Base-by-base conservation (phyloP, 352 stramenopile species). In the Phytopythium litorale region DNA sequence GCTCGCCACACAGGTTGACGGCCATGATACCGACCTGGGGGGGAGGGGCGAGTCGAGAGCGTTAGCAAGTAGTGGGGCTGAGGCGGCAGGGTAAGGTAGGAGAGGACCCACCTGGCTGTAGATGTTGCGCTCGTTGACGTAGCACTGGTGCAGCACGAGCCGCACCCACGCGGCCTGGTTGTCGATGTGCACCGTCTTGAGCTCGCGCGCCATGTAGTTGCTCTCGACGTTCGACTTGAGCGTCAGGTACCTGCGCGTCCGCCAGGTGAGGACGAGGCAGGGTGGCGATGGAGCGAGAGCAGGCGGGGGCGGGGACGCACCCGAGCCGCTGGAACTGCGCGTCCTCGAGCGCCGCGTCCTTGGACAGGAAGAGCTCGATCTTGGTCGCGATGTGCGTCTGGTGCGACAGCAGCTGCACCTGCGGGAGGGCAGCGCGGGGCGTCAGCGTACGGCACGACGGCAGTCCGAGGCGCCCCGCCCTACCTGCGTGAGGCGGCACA, bases 131-230 rank as follows among this genome's bases (percentile, higher is more conserved):
- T 91, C 72, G 60, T 97, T 98, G 37, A 88, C 68, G 63, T 97
- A 90, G 67, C 88, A 97, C 48, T 84, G 66, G 59, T 98, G 90
- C 33, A 97, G 73, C n/a, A 92, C 65, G 33, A 98, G 72, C 70
- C 96, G 96, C 32, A 98, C 60, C 35, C 95, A 92, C 28, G 68
- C 71, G 15, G 87, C 84, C 38, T 90, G 75, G 52, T 91, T 82
- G 65, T 96, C 81, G 37, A 98, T 92, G 30, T 97, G 89, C 23
- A 98, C 87, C 0, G 82, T 92, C 70, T 98, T 98, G 55, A 98
- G 83, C 74, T 98, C 93, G 19, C 93, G 78, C 3, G 93, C 92
- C 75, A 81, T 80, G 70, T 90, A 94, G 43, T 86, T 75, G 62
- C 81, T 96, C 73, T 92, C 82, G 0, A 81, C 75, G 54, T 96